A percentile compares a stretch with the other conserved stretches of the same genome.
Conservation (phyloP, 192 early-diverging fungal species). For the Rhizophagus clarus region DNA sequence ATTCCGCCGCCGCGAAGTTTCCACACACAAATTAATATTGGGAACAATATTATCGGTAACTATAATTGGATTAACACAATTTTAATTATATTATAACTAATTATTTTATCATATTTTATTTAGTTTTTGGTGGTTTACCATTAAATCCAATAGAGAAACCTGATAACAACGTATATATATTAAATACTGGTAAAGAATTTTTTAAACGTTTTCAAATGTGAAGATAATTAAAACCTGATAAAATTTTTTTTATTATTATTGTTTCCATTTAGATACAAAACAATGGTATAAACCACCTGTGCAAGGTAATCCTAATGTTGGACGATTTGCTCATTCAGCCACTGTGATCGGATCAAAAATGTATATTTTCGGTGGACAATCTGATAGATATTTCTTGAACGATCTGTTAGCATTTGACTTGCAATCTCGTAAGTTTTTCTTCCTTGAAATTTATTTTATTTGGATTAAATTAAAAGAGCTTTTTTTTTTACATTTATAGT, state of each 20-base stretch:
- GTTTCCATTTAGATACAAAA: constrained; percentile 38
- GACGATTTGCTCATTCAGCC: constrained; percentile 51
- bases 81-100: neutral
- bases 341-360: constrained; percentile 47
- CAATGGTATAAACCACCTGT: constrained; percentile 38
- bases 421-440: constrained; percentile 29
- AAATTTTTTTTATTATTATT: neutral
- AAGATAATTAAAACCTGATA: neutral
- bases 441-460: neutral
- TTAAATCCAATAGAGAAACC: constrained; percentile 32
- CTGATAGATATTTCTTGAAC: constrained; percentile 44
- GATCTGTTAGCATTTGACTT: constrained; percentile 52
- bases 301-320: constrained; percentile 33
- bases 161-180: constrained; percentile 41
- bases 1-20: constrained; percentile 41
- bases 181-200: constrained; percentile 39
- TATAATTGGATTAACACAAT: neutral
- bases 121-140: constrained; percentile 47
- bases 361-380: constrained; percentile 55
- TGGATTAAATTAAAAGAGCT: neutral
- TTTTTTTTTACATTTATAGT: neutral
- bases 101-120: constrained; percentile 6
- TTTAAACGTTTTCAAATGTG: neutral
- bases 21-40: constrained; percentile 48
- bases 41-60: constrained; percentile 49